A percentile compares a stretch with the other conserved stretches of the same genome.
Evolutionary conservation across 140 eudicot genomes (phyloP).

Genomic region (Erigeron philadelphicus): DNA sequence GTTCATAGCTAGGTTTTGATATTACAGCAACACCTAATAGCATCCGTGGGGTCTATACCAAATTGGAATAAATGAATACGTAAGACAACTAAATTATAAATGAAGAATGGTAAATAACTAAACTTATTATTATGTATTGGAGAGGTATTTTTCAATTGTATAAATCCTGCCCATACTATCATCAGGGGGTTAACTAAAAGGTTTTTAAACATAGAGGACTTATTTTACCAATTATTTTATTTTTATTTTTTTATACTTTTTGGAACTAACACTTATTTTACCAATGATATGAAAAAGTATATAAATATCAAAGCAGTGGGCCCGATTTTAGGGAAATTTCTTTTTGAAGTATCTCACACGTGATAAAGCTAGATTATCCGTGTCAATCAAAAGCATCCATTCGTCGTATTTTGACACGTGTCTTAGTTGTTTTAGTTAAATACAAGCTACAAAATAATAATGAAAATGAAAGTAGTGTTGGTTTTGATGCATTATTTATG

Average conservation of each 20-base stretch:
- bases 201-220: not conserved
- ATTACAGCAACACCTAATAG: too few species aligned
- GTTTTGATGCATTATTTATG: too few species aligned
- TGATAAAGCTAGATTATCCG: conserved; percentile 32
- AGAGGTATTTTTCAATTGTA: too few species aligned
- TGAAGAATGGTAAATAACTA: too few species aligned
- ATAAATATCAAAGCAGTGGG: conserved; percentile 23
- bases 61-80: too few species aligned
- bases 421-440: not conserved
- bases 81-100: too few species aligned
- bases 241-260: too few species aligned
- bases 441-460: too few species aligned
- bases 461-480: too few species aligned
- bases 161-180: not conserved
- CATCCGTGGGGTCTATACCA: too few species aligned
- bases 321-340: not conserved
- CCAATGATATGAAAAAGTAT: not conserved
- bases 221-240: conserved; percentile 2
- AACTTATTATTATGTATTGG: too few species aligned
- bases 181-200: conserved; percentile 17
- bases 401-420: conserved; percentile 22
- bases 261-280: conserved; percentile 11
- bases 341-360: conserved; percentile 16
- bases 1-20: too few species aligned
- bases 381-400: conserved; percentile 26